These are phyloP conservation scores for Nakataea oryzae DNA, from an alignment of 2,329 filamentous ascomycete species.

Conservation along the genomic window DNA sequence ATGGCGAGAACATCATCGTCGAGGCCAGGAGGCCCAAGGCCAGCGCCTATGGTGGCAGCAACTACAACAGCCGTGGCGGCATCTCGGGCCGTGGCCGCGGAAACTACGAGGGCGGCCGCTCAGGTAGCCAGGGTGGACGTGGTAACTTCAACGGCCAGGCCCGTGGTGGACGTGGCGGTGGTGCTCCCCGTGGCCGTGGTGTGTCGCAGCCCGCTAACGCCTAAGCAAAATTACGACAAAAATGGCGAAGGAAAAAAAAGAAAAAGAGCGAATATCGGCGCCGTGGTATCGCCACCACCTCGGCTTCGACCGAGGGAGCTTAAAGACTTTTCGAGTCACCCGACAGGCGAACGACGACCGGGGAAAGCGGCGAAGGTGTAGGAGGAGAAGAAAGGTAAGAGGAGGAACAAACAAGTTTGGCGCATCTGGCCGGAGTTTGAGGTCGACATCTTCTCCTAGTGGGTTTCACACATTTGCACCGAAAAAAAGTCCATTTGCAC, in stretches of 20 bases:
- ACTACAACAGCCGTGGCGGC: slow-evolving; percentile 52
- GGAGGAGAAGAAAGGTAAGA: not conserved
- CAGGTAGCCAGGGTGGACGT: slow-evolving; percentile 52
- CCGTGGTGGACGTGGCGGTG: slow-evolving; percentile 51
- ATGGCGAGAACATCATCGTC: slow-evolving; percentile 71
- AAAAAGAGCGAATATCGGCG: slow-evolving; percentile 4
- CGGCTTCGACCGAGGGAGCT: not conserved
- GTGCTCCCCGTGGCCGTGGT: slow-evolving; percentile 52
- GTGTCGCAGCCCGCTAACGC: slow-evolving; percentile 40
- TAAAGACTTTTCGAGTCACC: not conserved
- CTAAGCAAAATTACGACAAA: slow-evolving; percentile 19
- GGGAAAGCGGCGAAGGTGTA: not conserved
- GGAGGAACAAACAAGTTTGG: not conserved
- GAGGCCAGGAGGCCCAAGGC: slow-evolving; percentile 80
- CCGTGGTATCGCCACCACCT: not conserved
- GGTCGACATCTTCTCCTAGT: not conserved
- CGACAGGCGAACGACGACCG: not conserved
- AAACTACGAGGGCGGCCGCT: slow-evolving; percentile 48
- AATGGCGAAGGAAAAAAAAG: not conserved
- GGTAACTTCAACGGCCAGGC: slow-evolving; percentile 59
- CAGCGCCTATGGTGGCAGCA: slow-evolving; percentile 58
- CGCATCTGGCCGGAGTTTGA: slow-evolving; percentile 3
- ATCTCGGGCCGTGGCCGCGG: slow-evolving; percentile 56
- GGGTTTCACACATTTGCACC: not conserved
- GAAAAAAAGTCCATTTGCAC: slow-evolving; percentile 2